Evolutionary conservation across 768 basidiomycete genomes (phyloP), one percentile per base, ranked within the genome.

Genomic region (Scleroderma bovista): DNA sequence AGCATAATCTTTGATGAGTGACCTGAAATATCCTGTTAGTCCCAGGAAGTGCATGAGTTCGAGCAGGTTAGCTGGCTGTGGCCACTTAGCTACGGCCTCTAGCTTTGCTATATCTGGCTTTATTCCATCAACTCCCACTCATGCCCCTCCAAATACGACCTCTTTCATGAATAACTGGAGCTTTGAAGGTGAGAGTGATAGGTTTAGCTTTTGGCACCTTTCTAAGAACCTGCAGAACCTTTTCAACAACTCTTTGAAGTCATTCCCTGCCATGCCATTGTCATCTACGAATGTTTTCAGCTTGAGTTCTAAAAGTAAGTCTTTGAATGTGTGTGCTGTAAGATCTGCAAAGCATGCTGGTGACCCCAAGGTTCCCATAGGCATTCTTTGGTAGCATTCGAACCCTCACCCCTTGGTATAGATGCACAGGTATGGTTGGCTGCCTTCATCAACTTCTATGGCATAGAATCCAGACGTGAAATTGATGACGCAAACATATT

Each of bases 251-350:
- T 57, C 57, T 1, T 63, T 56, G 46, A 75, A 73, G 0, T 37
- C 46, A 55, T 74, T 63, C 0, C 55, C 66, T 16, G 66, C 62
- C 5, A 61, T 36, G 0, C 62, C 69, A 0, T 70, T 64, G 47
- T 77, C 68, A 38, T 76, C 72, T 0, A 76, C 68, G 15, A 72
- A 74, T 6, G 68, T 48, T 43, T 73, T 69, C 16, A 72, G 33
- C 0, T 51, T 41, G 1, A 45, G 33, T 2, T 56, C 45, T 1
- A 60, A 58, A 1, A 70, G 40, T 2, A 70, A 32, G 40, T 69
- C 67, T 1, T 60, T 50, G 3, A 71, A 41, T 1, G 46, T n/a
- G 0, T 41, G 16, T 1, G 68, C 65, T 0, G 60, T 64, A 55
- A 68, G 57, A 8, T 67, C 22, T 2, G 55, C 59, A 46, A 73